Evolutionary conservation across 1,284 basidiomycete genomes (phyloP).

Genomic region (Apiotrichum siamense): DNA sequence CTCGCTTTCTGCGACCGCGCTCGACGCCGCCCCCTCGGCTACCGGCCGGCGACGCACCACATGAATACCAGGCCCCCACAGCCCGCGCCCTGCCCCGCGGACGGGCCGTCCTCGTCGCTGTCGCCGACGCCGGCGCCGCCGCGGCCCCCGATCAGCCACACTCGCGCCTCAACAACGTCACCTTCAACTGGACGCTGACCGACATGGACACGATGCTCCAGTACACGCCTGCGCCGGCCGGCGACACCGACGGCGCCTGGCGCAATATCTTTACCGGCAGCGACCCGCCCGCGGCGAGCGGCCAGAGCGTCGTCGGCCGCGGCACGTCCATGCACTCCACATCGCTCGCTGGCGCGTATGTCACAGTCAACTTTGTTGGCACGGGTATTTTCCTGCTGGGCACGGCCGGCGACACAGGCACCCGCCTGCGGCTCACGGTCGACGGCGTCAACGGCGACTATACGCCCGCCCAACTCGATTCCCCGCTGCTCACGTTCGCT

Average conservation of each 20-base stretch:
- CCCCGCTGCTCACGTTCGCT: not conserved
- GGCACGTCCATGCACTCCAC: constrained; percentile 1
- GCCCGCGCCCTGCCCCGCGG: too few relatives aligned
- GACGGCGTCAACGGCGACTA: constrained; percentile 3
- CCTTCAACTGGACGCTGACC: constrained; percentile 9
- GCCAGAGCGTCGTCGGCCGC: not conserved
- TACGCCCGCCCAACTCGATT: not conserved
- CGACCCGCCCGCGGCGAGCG: not conserved
- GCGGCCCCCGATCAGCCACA: too few relatives aligned
- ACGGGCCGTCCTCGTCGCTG: too few relatives aligned
- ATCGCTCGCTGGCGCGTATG: not conserved
- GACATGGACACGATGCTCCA: constrained; percentile 4
- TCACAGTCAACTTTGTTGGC: not conserved
- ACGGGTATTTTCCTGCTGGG: constrained; percentile 1
- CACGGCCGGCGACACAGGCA: not conserved
- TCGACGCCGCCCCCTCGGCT: too few relatives aligned
- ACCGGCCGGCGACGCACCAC: too few relatives aligned
- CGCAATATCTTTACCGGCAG: not conserved
- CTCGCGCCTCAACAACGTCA: not conserved
- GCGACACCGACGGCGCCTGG: not conserved
- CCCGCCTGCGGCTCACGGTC: not conserved
- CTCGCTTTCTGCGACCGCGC: too few relatives aligned
- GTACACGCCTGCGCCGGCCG: not conserved
- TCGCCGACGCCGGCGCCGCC: too few relatives aligned
- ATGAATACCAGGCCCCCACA: too few relatives aligned